Base-by-base conservation (phyloP, 495 filamentous ascomycete species). In the Penicillium herquei region DNA sequence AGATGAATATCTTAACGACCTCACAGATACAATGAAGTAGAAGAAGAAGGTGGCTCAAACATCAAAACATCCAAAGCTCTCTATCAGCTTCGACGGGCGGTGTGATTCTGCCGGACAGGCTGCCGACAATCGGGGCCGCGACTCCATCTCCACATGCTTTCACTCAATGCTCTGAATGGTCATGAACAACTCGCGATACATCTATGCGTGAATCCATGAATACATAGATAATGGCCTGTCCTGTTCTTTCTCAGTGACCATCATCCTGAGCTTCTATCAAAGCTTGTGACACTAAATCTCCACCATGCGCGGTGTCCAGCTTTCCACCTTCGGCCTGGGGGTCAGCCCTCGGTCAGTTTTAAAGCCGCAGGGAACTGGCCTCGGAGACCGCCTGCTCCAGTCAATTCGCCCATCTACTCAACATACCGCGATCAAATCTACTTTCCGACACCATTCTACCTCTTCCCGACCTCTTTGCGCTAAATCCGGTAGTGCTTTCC, bases 41-140 rank as follows among this genome's bases (percentile, higher is more conserved):
- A 26, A 4, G 2, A 26, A 26, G 21, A 26, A 26, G 21, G 21
- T 26, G 21, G 3, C 43, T 12, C 10, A 40, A 46, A 47, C 35
- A 47, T 21, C 55, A 14, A 58, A 54, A 54, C 57, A 66, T 69
- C 62, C 44, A 74, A 59, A 68, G 68, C 70, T 68, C 67, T 75
- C 70, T 64, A 74, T 58, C 37, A 57, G 62, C 60, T 73, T 75
- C 68, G 54, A 75, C 63, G 52, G 68, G 69, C 68, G 72, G 71
- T 69, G 57, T 52, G 35, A n/a, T 6, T 16, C 12, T 37, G 68
- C 58, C 45, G 42, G 14, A 37, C 40, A 54, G 39, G 47, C 46
- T 56, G 58, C 65, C 59, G 58, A 55, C 54, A 49, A 52, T 33
- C 14, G 51, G 50, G 58, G 52, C 60, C 49, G 57, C 61, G 53